A percentile compares a stretch with the other conserved stretches of the same genome.
Evolutionary conservation across 352 stramenopile genomes (phyloP).

Genomic region (Phytophthora multivora): DNA sequence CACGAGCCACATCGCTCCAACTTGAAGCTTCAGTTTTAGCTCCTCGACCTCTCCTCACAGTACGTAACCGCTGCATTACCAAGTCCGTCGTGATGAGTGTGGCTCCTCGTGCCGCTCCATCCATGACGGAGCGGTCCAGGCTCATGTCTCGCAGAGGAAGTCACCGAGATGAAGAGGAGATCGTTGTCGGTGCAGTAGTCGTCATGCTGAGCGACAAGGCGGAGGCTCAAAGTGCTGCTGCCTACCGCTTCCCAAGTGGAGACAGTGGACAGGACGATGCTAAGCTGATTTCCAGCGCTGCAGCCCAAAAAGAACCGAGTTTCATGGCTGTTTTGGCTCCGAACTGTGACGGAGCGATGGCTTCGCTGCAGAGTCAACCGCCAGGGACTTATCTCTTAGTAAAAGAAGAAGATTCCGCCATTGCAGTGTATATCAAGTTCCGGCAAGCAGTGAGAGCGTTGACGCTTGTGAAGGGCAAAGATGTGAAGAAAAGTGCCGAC

Average conservation of each 20-base stretch:
- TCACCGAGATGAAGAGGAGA: slow-evolving; percentile 12
- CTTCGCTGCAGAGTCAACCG: slow-evolving; percentile 49
- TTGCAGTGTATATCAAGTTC: slow-evolving; percentile 69
- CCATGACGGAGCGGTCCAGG: slow-evolving; percentile 8
- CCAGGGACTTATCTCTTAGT: slow-evolving; percentile 55
- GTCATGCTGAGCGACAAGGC: slow-evolving; percentile 20
- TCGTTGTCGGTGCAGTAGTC: slow-evolving; percentile 23
- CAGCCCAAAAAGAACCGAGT: slow-evolving; percentile 16
- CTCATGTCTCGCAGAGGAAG: slow-evolving; percentile 11
- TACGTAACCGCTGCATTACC: no score
- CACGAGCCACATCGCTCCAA: no score
- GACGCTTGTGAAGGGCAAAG: slow-evolving; percentile 54
- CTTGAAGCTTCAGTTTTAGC: no score
- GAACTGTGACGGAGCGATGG: slow-evolving; percentile 39
- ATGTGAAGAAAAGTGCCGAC: slow-evolving; percentile 43
- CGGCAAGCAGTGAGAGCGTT: slow-evolving; percentile 44
- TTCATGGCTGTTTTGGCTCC: slow-evolving; percentile 65
- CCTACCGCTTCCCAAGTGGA: slow-evolving; percentile 1
- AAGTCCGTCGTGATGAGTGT: slow-evolving; percentile 22
- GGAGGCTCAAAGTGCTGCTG: slow-evolving; percentile 8
- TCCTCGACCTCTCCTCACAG: no score
- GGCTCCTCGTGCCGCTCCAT: slow-evolving; percentile 14
- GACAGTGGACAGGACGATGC: slow-evolving; percentile 6
- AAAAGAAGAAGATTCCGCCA: slow-evolving; percentile 42
- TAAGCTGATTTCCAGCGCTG: slow-evolving; percentile 2